Conservation (phyloP, 164 flowering plant species). For the Stephania japonica region DNA sequence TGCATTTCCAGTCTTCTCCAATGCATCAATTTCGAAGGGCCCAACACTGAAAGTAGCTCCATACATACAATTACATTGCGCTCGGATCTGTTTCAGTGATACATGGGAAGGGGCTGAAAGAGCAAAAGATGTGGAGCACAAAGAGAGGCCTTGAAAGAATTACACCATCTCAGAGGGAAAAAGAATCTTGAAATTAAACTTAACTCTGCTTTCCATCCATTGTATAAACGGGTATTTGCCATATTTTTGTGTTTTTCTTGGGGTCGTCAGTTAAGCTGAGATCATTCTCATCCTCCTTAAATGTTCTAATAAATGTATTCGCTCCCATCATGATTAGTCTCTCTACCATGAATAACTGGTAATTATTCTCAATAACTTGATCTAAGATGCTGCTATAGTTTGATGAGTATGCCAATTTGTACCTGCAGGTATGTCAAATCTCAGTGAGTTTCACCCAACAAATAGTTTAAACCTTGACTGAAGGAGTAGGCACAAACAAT, state of each 20-base stretch:
- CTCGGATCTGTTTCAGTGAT: background rate
- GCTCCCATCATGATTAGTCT: slow-evolving; percentile 83
- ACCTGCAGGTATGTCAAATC: slow-evolving; percentile 42
- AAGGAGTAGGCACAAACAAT: background rate
- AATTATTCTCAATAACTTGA: slow-evolving; percentile 80
- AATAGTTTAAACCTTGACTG: background rate
- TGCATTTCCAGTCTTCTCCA: background rate
- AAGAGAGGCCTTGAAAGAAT: background rate
- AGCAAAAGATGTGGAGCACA: background rate
- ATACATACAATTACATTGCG: background rate
- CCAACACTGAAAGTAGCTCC: background rate
- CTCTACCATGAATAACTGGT: slow-evolving; percentile 89
- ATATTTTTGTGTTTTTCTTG: slow-evolving; percentile 81
- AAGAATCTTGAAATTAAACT: slow-evolving; percentile 7
- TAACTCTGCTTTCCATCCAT: slow-evolving; percentile 44
- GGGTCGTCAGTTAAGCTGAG: slow-evolving; percentile 87
- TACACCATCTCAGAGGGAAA: background rate
- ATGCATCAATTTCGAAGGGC: background rate
- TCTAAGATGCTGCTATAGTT: slow-evolving; percentile 77
- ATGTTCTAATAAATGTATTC: slow-evolving; percentile 70
- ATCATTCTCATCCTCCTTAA: slow-evolving; percentile 66
- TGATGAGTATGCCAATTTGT: slow-evolving; percentile 83
- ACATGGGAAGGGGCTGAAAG: background rate
- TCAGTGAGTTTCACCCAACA: background rate
- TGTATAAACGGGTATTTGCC: slow-evolving; percentile 84